A percentile compares a stretch with the other conserved stretches of the same genome.
Evolutionary conservation across 441 rosid genomes (phyloP).

Genomic region (Mallotus repandus): DNA sequence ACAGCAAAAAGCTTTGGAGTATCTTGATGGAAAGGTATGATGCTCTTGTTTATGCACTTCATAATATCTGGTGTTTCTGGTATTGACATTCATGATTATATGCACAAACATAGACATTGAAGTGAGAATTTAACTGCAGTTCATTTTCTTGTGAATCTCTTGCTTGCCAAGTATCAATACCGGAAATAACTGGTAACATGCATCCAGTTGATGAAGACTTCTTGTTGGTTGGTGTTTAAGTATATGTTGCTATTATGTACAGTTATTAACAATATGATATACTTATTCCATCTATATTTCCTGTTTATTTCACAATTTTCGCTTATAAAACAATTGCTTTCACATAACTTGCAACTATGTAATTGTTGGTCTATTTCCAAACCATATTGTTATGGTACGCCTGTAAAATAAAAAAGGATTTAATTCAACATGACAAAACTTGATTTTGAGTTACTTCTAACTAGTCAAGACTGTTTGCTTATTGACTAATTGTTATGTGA

Average conservation of each 20-base stretch:
- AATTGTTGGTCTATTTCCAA: background rate
- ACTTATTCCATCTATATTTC: background rate
- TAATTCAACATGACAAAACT: background rate
- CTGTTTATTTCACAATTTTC: background rate
- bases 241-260: background rate
- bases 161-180: background rate
- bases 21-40: conserved; percentile 73
- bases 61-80: background rate
- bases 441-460: background rate
- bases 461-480: background rate
- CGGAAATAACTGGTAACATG: background rate
- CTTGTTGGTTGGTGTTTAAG: conserved; percentile 1
- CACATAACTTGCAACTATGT: background rate
- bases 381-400: background rate
- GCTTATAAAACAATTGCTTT: background rate
- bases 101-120: background rate
- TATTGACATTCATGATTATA: background rate
- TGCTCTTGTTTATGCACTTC: conserved; percentile 8
- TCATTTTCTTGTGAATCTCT: background rate
- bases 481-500: background rate
- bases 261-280: background rate
- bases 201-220: background rate
- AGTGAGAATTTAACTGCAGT: background rate
- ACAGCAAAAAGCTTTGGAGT: conserved; percentile 65
- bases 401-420: background rate